These are phyloP conservation scores for Scedosporium boydii DNA, from an alignment of 2,329 filamentous ascomycete genomes.

Conservation along the genomic window DNA sequence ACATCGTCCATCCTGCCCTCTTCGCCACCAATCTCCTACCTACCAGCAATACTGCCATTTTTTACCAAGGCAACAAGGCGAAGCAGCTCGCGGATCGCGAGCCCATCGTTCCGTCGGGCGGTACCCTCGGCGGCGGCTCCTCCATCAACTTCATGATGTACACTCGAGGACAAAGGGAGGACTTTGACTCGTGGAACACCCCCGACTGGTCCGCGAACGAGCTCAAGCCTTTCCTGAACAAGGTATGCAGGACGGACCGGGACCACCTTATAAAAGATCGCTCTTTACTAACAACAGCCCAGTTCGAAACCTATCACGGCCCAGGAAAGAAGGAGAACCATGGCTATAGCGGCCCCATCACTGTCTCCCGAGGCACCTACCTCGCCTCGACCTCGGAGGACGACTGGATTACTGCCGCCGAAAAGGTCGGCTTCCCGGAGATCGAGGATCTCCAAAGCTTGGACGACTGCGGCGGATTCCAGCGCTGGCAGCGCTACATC, in stretches of 20 bases:
- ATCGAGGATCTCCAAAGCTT: slow-evolving; percentile 40
- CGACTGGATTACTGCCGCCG: slow-evolving; percentile 37
- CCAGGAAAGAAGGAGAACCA: slow-evolving; percentile 21
- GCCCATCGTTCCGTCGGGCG: slow-evolving; percentile 15
- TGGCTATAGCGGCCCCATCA: slow-evolving; percentile 39
- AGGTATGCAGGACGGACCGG: slow-evolving; percentile 10
- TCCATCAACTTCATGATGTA: slow-evolving; percentile 24
- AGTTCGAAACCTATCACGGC: slow-evolving; percentile 18
- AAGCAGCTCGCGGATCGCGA: slow-evolving; percentile 15
- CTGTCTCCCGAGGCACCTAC: slow-evolving; percentile 38
- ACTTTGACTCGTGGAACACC: slow-evolving; percentile 24
- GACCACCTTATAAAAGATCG: not conserved
- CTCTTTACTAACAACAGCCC: slow-evolving; percentile 20
- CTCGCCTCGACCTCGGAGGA: slow-evolving; percentile 27
- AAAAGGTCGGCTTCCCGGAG: slow-evolving; percentile 35
- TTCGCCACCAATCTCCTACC: slow-evolving; percentile 14
- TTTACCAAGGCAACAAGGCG: slow-evolving; percentile 15
- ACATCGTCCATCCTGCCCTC: slow-evolving; percentile 15
- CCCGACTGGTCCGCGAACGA: slow-evolving; percentile 23
- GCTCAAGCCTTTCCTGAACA: slow-evolving; percentile 21
- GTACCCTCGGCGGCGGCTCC: slow-evolving; percentile 21
- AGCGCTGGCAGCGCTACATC: slow-evolving; percentile 37
- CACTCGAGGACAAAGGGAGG: slow-evolving; percentile 19
- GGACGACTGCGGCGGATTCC: slow-evolving; percentile 20
- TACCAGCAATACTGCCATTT: slow-evolving; percentile 12